A percentile compares a stretch with the other conserved stretches of the same genome.
These are phyloP conservation scores for Aschersonia sp. DNA, from an alignment of 2,329 filamentous ascomycete species.

Conservation along the genomic window DNA sequence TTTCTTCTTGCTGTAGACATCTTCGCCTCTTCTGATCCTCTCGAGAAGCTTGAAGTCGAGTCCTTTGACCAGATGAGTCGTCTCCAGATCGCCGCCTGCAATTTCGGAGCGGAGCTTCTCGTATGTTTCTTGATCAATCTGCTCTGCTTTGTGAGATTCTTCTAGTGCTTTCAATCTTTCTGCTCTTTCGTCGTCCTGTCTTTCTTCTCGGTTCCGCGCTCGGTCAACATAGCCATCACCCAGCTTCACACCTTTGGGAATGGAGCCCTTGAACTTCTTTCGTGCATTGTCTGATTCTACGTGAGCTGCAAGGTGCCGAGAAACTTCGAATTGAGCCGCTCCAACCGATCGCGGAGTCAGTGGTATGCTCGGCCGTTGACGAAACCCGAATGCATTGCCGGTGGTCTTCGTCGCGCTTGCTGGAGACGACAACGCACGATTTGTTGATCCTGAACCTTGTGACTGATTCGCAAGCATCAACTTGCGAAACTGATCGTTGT, in stretches of 20 bases:
- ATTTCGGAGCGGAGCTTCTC: constrained; percentile 63
- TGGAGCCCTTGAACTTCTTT: constrained; percentile 66
- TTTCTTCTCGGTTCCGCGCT: constrained; percentile 46
- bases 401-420: constrained; percentile 8
- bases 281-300: constrained; percentile 37
- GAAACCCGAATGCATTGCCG: constrained; percentile 53
- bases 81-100: constrained; percentile 64
- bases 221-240: constrained; percentile 76
- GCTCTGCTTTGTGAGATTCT: constrained; percentile 65
- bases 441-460: constrained; percentile 23
- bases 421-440: constrained; percentile 28
- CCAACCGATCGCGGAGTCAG: constrained; percentile 80
- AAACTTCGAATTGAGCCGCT: constrained; percentile 52
- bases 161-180: constrained; percentile 65
- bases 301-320: constrained; percentile 68
- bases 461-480: constrained; percentile 44
- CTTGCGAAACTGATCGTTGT: constrained; percentile 87
- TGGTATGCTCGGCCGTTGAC: constrained; percentile 67
- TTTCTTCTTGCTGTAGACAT: constrained; percentile 35
- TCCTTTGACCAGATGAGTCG: constrained; percentile 83
- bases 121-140: constrained; percentile 71
- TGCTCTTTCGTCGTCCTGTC: constrained; percentile 38
- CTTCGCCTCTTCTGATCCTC: constrained; percentile 52
- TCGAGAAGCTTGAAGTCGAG: constrained; percentile 73
- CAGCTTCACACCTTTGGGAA: constrained; percentile 71